Evolutionary conservation across 208 protist species (phyloP).

Genomic region (Acanthamoeba divionensis): DNA sequence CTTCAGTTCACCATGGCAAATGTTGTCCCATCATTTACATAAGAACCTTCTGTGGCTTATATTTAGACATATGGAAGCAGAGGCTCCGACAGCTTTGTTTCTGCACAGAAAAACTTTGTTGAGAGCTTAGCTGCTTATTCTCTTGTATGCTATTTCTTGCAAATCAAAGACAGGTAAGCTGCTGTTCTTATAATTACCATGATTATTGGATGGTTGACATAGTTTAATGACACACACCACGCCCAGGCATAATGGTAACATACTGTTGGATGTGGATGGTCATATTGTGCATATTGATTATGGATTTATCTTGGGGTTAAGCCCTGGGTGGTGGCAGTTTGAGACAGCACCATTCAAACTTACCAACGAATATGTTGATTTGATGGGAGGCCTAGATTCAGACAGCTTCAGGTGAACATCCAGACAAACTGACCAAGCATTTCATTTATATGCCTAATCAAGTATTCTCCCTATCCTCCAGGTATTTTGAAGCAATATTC

Average conservation of each 20-base stretch:
- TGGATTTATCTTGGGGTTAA: constrained; percentile 66
- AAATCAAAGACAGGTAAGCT: constrained; percentile 14
- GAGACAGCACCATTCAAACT: constrained; percentile 57
- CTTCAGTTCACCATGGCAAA: background rate
- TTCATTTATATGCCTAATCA: no score
- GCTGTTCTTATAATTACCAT: background rate
- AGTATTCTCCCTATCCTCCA: no score
- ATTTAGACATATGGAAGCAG: constrained; percentile 17
- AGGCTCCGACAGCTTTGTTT: background rate
- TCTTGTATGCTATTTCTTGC: constrained; percentile 39
- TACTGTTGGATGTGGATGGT: constrained; percentile 61
- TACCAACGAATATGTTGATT: constrained; percentile 43
- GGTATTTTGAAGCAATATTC: background rate
- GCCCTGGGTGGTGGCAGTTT: constrained; percentile 18
- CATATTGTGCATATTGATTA: constrained; percentile 74
- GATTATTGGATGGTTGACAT: background rate
- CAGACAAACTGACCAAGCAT: no score
- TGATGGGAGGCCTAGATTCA: constrained; percentile 44
- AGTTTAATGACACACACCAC: background rate
- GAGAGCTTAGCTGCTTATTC: constrained; percentile 54
- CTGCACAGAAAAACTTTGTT: constrained; percentile 55
- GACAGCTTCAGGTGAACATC: no score
- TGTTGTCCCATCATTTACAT: background rate
- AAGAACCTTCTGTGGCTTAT: background rate
- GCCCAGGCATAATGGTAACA: constrained; percentile 66